Evolutionary conservation across 176 grass and related monocot species (phyloP).

Genomic region (Musa itinerans): DNA sequence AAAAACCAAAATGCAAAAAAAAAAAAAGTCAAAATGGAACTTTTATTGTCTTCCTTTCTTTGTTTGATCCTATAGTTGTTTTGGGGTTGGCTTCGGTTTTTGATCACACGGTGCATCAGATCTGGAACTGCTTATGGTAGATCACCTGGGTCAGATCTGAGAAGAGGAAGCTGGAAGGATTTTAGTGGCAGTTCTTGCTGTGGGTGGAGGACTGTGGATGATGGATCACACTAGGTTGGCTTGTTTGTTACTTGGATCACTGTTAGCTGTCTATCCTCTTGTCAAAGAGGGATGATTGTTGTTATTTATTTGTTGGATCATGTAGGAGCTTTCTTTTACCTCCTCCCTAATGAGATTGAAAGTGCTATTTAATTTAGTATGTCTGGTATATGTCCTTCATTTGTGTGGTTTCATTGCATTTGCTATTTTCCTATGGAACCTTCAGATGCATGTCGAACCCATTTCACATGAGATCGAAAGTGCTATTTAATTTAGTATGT

Average conservation of each 20-base stretch:
- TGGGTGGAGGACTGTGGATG: background rate
- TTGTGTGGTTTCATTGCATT: background rate
- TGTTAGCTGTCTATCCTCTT: background rate
- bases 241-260: background rate
- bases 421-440: background rate
- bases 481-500: background rate
- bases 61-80: background rate
- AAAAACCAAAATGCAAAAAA: background rate
- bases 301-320: background rate
- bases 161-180: background rate
- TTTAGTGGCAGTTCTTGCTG: background rate
- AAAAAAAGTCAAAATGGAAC: background rate
- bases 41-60: background rate
- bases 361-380: background rate
- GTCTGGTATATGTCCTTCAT: background rate
- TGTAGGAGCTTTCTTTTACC: background rate
- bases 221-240: background rate
- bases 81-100: background rate
- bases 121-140: background rate
- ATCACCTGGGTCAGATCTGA: background rate
- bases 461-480: background rate
- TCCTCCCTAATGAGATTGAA: background rate
- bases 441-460: background rate
- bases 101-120: background rate
- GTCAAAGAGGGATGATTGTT: background rate